Percentiles rank a stretch among this genome's conserved stretches.
phyloP scores from a whole-genome alignment of 805 yeast species.

The Yamadazyma takamatsuzukensis region DNA sequence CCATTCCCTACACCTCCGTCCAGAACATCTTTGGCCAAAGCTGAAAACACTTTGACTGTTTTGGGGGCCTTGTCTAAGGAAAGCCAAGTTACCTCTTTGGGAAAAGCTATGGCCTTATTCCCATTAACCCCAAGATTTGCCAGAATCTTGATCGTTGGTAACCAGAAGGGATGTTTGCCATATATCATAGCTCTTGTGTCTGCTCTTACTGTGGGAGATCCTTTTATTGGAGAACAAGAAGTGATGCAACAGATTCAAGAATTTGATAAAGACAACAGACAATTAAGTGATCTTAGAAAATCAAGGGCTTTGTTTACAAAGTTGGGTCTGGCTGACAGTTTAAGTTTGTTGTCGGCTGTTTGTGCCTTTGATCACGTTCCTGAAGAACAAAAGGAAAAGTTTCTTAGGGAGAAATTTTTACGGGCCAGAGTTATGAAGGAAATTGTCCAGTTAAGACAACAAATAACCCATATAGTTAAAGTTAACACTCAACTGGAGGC shows the following conservation, averaged over 20 bases:
- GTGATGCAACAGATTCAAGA: constrained; percentile 34
- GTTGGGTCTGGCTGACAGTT: constrained; percentile 67
- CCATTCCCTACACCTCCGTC: constrained; percentile 97
- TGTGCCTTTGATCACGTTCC: constrained; percentile 85
- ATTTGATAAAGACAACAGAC: constrained; percentile 34
- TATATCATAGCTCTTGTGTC: constrained; percentile 91
- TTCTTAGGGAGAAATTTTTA: constrained; percentile 60
- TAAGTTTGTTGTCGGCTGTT: constrained; percentile 71
- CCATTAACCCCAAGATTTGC: constrained; percentile 94
- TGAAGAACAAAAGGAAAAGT: constrained; percentile 36
- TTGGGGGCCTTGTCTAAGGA: constrained; percentile 71
- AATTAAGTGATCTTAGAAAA: constrained; percentile 44
- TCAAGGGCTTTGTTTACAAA: constrained; percentile 60
- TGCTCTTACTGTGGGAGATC: constrained; percentile 90
- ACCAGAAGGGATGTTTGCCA: constrained; percentile 80
- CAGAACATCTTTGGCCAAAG: constrained; percentile 51
- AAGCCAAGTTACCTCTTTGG: constrained; percentile 67
- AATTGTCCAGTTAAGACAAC: constrained; percentile 74
- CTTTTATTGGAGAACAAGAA: constrained; percentile 74
- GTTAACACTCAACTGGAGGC: constrained; percentile 57
- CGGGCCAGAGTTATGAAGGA: constrained; percentile 84
- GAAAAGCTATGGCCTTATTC: constrained; percentile 81
- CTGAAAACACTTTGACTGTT: constrained; percentile 62
- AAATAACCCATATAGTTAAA: constrained; percentile 71
- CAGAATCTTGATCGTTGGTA: constrained; percentile 82